Evolutionary conservation across 2,329 filamentous ascomycete genomes (phyloP), one percentile per base, ranked within the genome.

Genomic region (Zarea fungicola): DNA sequence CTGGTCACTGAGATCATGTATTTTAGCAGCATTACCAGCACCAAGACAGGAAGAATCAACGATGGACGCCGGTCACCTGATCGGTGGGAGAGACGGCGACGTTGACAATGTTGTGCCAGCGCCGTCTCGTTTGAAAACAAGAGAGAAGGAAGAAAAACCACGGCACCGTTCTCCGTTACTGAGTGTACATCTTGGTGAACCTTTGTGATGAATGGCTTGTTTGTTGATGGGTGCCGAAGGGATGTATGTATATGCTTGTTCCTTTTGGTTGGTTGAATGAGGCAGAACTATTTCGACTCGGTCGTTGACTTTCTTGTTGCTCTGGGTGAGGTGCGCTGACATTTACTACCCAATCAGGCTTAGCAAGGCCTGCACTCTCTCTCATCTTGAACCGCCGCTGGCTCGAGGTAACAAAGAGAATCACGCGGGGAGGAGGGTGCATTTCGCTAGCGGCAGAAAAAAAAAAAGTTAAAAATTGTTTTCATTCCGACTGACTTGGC

Each of bases 11-110:
- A n/a, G 13, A 22, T 44, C 26, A 11, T 29, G 26, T 21, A 39
- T 37, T 37, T 18, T 18, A 18, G 19, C 3, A 9, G 16, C 14
- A n/a, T n/a, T n/a, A 29, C 26, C 11, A 35, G 31, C n/a, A n/a
- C 31, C 6, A 6, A 13, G 10, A 13, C 10, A 46, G 13, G 37
- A 26, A 21, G 4, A 25, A 6, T n/a, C 36, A 19, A 39, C 25
- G 35, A 31, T 34, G 45, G 36, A n/a, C n/a, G n/a, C 45, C 45
- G 45, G 45, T 48, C 45, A 48, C 36, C 45, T 48, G 45, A 48
- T 48, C 45, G 45, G 45, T 48, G 35, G 26, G 4, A 46, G 42
- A 18, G 8, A 22, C 42, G 40, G 28, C n/a, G 23, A 28, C 18
- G 6, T 37, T 5, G 35, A 19, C 8, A 6, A 11, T 11, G 13